A percentile compares a stretch with the other conserved stretches of the same genome.
phyloP scores from a whole-genome alignment of 106 monocot genomes.

The Dendrobium catenatum region DNA sequence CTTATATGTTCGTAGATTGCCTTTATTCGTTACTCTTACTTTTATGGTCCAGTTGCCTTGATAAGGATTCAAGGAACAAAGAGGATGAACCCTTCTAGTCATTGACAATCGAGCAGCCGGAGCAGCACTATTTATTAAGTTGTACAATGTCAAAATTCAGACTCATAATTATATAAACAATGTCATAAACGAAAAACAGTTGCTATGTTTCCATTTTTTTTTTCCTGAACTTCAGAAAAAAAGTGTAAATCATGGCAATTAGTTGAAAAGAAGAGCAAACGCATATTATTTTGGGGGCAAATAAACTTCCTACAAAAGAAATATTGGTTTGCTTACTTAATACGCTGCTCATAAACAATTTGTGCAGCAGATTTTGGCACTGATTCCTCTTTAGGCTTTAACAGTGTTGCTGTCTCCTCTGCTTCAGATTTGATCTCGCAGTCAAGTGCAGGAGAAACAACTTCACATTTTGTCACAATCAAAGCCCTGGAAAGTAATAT shows the following conservation, averaged over 20 bases:
- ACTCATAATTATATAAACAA: background rate
- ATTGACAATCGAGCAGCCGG: conserved; percentile 79
- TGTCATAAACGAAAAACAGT: background rate
- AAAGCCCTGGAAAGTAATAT: conserved; percentile 47
- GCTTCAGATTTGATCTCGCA: conserved; percentile 51
- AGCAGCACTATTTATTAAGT: conserved; percentile 44
- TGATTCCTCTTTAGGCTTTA: conserved; percentile 67
- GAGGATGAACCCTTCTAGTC: conserved; percentile 87
- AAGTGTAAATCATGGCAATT: too few relatives aligned
- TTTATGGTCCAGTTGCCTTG: conserved; percentile 98
- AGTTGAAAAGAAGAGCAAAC: too few relatives aligned
- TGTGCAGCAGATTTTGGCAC: conserved; percentile 75
- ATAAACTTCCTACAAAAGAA: background rate
- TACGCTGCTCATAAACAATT: conserved; percentile 73
- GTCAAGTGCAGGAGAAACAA: conserved; percentile 60
- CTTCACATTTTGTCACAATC: conserved; percentile 82
- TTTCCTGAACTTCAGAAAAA: too few relatives aligned
- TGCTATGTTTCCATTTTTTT: too few relatives aligned
- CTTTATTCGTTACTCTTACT: conserved; percentile 82
- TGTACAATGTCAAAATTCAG: background rate
- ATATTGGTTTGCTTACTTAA: conserved; percentile 57
- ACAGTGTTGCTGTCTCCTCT: conserved; percentile 28
- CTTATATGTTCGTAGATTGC: conserved; percentile 72
- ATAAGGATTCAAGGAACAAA: conserved; percentile 91
- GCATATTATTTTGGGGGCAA: background rate